A percentile compares a stretch with the other conserved stretches of the same genome.
Conservation (phyloP, 495 filamentous ascomycete species). For the Thozetella sp. region DNA sequence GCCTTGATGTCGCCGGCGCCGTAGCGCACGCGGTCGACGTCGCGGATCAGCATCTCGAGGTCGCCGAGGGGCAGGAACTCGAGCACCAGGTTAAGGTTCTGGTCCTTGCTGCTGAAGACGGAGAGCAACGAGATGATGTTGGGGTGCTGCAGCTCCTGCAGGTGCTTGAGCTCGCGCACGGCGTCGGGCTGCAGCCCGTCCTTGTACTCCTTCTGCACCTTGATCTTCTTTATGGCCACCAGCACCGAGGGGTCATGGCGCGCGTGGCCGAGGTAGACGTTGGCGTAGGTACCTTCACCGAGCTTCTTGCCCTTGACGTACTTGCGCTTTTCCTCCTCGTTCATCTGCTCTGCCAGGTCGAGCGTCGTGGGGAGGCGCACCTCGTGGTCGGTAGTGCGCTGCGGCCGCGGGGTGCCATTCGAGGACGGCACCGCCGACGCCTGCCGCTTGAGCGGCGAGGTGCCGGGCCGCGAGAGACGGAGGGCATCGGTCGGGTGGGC, state of each 20-base stretch:
- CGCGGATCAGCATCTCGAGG: constrained; percentile 90
- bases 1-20: constrained; percentile 86
- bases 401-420: constrained; percentile 24
- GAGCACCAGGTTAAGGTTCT: constrained; percentile 90
- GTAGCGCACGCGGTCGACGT: constrained; percentile 67
- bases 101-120: constrained; percentile 89
- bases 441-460: constrained; percentile 22
- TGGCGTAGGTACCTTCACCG: constrained; percentile 95
- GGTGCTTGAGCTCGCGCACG: constrained; percentile 90
- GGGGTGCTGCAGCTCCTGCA: constrained; percentile 93
- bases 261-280: constrained; percentile 86
- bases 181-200: constrained; percentile 94
- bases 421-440: constrained; percentile 19
- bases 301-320: constrained; percentile 93
- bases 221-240: constrained; percentile 99
- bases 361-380: constrained; percentile 18
- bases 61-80: constrained; percentile 91
- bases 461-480: constrained; percentile 7
- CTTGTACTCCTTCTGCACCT: constrained; percentile 77
- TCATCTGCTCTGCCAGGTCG: constrained; percentile 84
- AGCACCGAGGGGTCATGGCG: constrained; percentile 63
- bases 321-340: constrained; percentile 81
- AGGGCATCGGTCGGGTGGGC: constrained; percentile 15
- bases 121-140: constrained; percentile 91
- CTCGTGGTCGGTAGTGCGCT: constrained; percentile 5